These are phyloP conservation scores for Solidago caesia DNA, from an alignment of 129 eudicot genomes.

Conservation along the genomic window DNA sequence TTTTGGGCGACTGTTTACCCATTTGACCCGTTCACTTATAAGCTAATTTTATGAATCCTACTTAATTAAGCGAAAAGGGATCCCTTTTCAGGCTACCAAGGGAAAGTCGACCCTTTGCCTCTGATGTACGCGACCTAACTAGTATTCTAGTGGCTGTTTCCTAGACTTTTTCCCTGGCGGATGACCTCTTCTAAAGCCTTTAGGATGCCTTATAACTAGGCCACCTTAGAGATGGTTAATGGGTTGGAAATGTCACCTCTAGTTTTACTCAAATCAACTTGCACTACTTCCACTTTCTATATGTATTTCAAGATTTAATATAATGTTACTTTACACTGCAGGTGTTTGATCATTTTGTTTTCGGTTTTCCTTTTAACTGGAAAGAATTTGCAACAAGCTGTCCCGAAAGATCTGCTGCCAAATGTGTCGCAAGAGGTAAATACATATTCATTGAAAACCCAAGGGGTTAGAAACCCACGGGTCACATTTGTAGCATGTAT, in stretches of 20 bases:
- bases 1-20: too few relatives aligned
- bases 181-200: too few relatives aligned
- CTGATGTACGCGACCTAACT: too few relatives aligned
- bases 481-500: not conserved
- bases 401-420: slow-evolving; percentile 24
- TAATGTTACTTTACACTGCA: slow-evolving; percentile 25
- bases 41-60: not conserved
- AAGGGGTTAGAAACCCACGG: slow-evolving; percentile 7
- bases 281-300: not conserved
- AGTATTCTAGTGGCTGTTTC: too few relatives aligned
- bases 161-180: too few relatives aligned
- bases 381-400: slow-evolving; percentile 40
- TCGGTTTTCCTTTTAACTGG: slow-evolving; percentile 64
- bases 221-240: not conserved
- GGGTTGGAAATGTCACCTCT: not conserved
- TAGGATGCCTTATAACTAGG: too few relatives aligned
- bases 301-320: not conserved
- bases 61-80: not conserved
- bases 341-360: slow-evolving; percentile 48
- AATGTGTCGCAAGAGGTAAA: slow-evolving; percentile 31
- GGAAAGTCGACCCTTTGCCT: too few relatives aligned
- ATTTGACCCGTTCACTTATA: not conserved
- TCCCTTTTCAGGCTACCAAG: too few relatives aligned
- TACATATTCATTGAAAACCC: slow-evolving; percentile 5
- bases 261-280: not conserved